A percentile compares a stretch with the other conserved stretches of the same genome.
phyloP scores from a whole-genome alignment of 495 filamentous ascomycete species.

The Penicillium pancosmium region DNA sequence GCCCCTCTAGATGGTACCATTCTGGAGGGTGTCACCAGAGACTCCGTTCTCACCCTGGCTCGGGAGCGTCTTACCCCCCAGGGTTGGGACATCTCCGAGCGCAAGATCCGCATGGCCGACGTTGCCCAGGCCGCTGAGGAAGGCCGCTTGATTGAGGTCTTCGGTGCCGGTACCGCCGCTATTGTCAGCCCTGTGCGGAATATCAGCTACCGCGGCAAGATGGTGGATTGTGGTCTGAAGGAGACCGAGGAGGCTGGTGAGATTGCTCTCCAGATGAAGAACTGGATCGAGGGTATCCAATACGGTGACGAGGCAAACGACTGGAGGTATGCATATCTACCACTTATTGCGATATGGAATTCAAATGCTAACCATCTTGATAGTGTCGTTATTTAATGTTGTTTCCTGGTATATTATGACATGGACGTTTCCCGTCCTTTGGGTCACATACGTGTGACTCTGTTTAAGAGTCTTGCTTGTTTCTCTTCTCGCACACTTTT shows the following conservation, averaged over 20 bases:
- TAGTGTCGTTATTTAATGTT: conserved; percentile 35
- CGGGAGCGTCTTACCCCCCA: conserved; percentile 78
- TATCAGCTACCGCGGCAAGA: conserved; percentile 80
- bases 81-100: conserved; percentile 86
- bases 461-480: neutral
- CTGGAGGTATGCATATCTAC: conserved; percentile 63
- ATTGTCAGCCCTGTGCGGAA: conserved; percentile 73
- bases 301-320: conserved; percentile 89
- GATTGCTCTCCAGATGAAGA: conserved; percentile 82
- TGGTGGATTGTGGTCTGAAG: conserved; percentile 77
- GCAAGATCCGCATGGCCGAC: conserved; percentile 86
- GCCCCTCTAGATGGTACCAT: conserved; percentile 97
- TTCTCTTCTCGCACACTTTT: neutral
- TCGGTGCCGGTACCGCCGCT: conserved; percentile 89
- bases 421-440: neutral
- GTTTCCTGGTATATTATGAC: conserved; percentile 1
- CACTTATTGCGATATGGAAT: neutral
- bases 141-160: conserved; percentile 86
- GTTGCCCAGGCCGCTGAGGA: conserved; percentile 78
- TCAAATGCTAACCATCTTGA: conserved; percentile 19
- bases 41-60: conserved; percentile 82
- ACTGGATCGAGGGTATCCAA: conserved; percentile 93
- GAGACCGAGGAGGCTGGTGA: conserved; percentile 83
- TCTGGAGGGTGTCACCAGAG: conserved; percentile 88
- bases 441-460: conserved; percentile 7